These are phyloP conservation scores for Akanthomyces uredinophilus DNA, from an alignment of 2,329 filamentous ascomycete genomes.

Conservation along the genomic window DNA sequence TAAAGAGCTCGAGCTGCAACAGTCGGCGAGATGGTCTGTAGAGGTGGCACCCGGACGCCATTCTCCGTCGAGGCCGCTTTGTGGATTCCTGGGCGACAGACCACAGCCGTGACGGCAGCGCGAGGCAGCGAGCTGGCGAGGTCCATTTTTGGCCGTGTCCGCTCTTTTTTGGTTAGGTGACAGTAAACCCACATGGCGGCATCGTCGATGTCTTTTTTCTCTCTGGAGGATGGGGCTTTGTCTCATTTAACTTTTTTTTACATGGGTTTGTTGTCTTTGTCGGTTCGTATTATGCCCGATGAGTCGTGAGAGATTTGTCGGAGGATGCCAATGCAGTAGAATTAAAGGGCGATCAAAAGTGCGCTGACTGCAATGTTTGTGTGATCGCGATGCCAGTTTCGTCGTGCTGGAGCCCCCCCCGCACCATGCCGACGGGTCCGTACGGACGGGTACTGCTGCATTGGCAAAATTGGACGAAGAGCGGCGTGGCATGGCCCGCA, in stretches of 20 bases:
- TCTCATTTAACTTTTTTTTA: constrained; percentile 1
- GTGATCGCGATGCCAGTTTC: neutral
- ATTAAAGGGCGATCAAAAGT: neutral
- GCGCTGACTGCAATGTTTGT: neutral
- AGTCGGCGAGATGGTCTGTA: neutral
- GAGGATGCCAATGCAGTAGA: neutral
- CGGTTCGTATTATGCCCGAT: constrained; percentile 3
- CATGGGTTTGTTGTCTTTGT: neutral
- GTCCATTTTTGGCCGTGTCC: constrained; percentile 11
- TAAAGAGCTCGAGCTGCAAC: neutral
- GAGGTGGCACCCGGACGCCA: neutral
- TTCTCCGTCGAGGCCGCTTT: neutral
- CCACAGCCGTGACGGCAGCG: neutral
- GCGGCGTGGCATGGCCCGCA: neutral
- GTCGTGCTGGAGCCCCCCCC: neutral
- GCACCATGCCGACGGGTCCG: neutral
- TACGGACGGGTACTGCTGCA: neutral
- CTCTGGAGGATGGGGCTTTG: neutral
- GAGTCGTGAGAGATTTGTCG: neutral
- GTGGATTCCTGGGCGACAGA: neutral
- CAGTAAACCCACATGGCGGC: constrained; percentile 8
- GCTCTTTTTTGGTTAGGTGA: constrained; percentile 4
- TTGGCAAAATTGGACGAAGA: neutral
- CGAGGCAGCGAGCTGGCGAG: neutral
- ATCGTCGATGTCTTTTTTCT: constrained; percentile 12